phyloP scores from a whole-genome alignment of 2,329 filamentous ascomycete genomes.

The Trichoderma oligosporum region DNA sequence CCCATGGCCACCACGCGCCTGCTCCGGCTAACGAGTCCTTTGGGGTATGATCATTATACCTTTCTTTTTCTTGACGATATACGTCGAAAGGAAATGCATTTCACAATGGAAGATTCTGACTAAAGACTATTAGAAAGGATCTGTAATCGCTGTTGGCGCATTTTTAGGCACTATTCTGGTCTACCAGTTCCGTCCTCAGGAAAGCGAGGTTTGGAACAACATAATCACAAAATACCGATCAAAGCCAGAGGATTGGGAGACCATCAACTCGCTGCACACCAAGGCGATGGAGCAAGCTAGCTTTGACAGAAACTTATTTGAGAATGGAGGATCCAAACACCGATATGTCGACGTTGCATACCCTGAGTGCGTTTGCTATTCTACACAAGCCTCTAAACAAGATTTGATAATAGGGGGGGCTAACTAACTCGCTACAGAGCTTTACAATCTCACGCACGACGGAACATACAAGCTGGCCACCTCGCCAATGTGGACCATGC shows the following conservation, averaged over 20 bases:
- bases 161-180: constrained; percentile 43
- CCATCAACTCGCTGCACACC: constrained; percentile 51
- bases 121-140: constrained; percentile 42
- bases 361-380: constrained; percentile 48
- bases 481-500: constrained; percentile 52
- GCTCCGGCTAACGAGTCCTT: constrained; percentile 51
- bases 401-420: neutral
- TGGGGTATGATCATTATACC: constrained; percentile 45
- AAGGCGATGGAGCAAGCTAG: constrained; percentile 53
- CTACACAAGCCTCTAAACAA: neutral
- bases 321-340: constrained; percentile 42
- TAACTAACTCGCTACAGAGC: constrained; percentile 36
- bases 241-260: constrained; percentile 48
- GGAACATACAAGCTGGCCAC: constrained; percentile 55
- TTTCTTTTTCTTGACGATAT: neutral
- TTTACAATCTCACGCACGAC: constrained; percentile 47
- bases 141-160: constrained; percentile 44
- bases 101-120: constrained; percentile 16
- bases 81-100: neutral
- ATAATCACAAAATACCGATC: constrained; percentile 47
- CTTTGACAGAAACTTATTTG: constrained; percentile 54
- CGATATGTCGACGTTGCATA: constrained; percentile 50
- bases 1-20: constrained; percentile 46
- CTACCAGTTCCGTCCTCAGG: constrained; percentile 48
- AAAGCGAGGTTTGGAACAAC: constrained; percentile 49